Percentiles rank a stretch among this genome's conserved stretches.
Evolutionary conservation across 495 filamentous ascomycete species (phyloP).

Genomic region (Penicillium daleae): DNA sequence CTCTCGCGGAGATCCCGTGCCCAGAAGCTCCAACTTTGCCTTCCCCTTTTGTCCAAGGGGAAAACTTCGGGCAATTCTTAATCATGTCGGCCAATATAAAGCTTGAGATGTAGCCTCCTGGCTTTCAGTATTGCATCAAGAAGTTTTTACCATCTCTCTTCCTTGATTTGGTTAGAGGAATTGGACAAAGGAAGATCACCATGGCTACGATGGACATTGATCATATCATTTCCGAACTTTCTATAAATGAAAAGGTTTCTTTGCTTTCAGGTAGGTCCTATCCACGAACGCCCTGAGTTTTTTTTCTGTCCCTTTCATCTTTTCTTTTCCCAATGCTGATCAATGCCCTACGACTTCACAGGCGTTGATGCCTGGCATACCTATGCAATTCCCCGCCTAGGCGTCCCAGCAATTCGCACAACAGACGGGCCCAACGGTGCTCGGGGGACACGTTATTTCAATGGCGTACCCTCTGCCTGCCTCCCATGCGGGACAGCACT

Average conservation of each 20-base stretch:
- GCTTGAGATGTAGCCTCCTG: not conserved
- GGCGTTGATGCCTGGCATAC: conserved; percentile 1
- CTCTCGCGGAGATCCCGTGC: not conserved
- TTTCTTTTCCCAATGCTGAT: not conserved
- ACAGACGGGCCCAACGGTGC: conserved; percentile 69
- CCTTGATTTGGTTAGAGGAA: not conserved
- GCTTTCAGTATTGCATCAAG: not conserved
- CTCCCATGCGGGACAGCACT: conserved; percentile 66
- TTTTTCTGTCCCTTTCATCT: not conserved
- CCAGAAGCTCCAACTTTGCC: not conserved
- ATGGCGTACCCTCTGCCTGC: conserved; percentile 49
- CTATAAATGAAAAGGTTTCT: not conserved
- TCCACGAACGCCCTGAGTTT: no score
- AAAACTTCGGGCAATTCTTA: not conserved
- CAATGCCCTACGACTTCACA: not conserved
- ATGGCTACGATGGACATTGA: not conserved
- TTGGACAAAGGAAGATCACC: not conserved
- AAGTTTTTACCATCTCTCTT: not conserved
- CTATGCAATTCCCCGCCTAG: not conserved
- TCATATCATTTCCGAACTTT: not conserved
- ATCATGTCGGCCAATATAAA: not conserved
- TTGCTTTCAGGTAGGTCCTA: not conserved
- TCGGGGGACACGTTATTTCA: conserved; percentile 16
- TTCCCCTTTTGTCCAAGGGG: not conserved
- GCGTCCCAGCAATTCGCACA: not conserved